Evolutionary conservation across 2,329 filamentous ascomycete genomes (phyloP), one percentile per base, ranked within the genome.

Genomic region (Chalaropsis ovoidea): DNA sequence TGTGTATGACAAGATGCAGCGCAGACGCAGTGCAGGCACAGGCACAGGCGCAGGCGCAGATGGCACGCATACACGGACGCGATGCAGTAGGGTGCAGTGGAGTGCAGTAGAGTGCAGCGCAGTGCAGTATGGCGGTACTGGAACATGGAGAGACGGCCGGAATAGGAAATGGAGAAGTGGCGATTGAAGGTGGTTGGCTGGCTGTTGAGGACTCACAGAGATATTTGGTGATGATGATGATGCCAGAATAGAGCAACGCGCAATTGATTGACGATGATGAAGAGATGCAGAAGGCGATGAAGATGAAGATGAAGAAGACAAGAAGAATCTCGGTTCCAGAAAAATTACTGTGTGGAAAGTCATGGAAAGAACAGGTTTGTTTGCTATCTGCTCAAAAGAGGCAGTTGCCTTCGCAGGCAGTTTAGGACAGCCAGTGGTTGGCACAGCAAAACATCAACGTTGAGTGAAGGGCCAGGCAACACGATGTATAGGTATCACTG

Each of bases 1-100:
- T 58, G 52, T 58, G 54, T 58, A 17, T 39, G 54, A 58, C 54
- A 31, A 58, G 54, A 58, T 11, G 24, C 54, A 58, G 27, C 17
- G 11, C 17, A n/a, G 42, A 43, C 42, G 13, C 11, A 43, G 17
- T 19, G 24, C 54, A 58, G 15, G 10, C 15, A n/a, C 43, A 47
- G 43, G n/a, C 15, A 8, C 43, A 47, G 43, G n/a, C n/a, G n/a
- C n/a, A n/a, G n/a, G n/a, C n/a, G n/a, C n/a, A n/a, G n/a, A n/a
- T n/a, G n/a, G n/a, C n/a, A n/a, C 17, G 43, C 43, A n/a, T 17
- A 58, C 7, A 39, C 31, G 17, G 54, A 58, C 54, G 6, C 24
- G 31, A 58, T 39, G 22, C 47, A 52, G n/a, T 24, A 17, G 19
- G 27, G 47, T 7, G 7, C 31, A 35, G 31, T 7, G 7, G n/a